Percentiles rank a stretch among this genome's conserved stretches.
Conservation (phyloP, 2,329 filamentous ascomycete species). For the Colletotrichum sp. region DNA sequence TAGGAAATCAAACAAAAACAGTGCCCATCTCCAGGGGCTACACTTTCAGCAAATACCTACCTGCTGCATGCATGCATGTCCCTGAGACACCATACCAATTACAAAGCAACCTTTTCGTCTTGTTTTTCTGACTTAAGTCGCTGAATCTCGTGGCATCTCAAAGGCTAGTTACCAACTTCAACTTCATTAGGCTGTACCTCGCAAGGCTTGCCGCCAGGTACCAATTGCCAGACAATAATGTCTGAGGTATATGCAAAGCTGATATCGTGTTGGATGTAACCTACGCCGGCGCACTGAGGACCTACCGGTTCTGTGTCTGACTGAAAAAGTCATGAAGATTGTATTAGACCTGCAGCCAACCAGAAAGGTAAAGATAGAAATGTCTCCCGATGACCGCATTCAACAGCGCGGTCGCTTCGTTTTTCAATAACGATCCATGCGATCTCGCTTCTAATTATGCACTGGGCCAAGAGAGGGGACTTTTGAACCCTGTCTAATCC, state of each 20-base stretch:
- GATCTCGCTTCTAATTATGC: background rate
- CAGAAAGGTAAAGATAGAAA: background rate
- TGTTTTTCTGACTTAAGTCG: background rate
- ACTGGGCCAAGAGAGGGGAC: background rate
- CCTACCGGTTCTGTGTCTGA: background rate
- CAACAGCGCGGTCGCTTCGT: background rate
- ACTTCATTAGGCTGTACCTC: background rate
- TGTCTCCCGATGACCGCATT: background rate
- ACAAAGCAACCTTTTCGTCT: background rate
- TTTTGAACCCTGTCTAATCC: background rate
- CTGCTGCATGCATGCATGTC: background rate
- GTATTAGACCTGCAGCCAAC: background rate
- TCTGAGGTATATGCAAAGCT: background rate
- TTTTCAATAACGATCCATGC: background rate
- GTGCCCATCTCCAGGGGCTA: constrained; percentile 4
- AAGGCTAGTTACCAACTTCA: background rate
- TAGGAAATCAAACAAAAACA: constrained; percentile 21
- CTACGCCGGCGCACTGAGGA: background rate
- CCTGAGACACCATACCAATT: background rate
- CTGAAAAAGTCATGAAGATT: background rate
- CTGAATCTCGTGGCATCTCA: background rate
- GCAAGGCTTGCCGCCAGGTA: background rate
- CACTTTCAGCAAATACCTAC: background rate
- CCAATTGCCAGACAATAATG: background rate
- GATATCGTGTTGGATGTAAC: background rate